Evolutionary conservation across 345 rosid genomes (phyloP).

Genomic region (Citrus hindsii): DNA sequence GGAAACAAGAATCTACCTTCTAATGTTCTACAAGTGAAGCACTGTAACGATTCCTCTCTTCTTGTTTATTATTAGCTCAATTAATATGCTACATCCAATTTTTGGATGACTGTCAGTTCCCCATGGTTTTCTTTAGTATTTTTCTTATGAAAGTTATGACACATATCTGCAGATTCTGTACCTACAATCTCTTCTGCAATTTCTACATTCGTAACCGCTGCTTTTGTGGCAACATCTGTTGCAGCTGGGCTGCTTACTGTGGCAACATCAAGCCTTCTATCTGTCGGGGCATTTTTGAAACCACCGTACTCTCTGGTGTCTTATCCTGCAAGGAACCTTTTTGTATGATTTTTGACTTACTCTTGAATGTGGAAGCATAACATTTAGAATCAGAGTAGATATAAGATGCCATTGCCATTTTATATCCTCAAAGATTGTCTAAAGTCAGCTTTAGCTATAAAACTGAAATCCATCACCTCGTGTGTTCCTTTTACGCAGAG

Average conservation of each 20-base stretch:
- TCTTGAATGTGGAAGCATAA: background rate
- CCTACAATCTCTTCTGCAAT: slow-evolving; percentile 51
- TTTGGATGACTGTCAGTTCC: background rate
- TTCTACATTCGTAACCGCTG: slow-evolving; percentile 45
- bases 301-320: slow-evolving; percentile 49
- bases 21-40: slow-evolving; percentile 69
- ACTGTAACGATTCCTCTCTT: slow-evolving; percentile 46
- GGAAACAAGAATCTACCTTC: slow-evolving; percentile 81
- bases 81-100: background rate
- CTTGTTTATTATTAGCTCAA: background rate
- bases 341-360: slow-evolving; percentile 46
- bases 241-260: slow-evolving; percentile 71
- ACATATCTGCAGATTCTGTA: slow-evolving; percentile 53
- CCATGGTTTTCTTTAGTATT: background rate
- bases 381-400: background rate
- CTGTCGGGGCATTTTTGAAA: slow-evolving; percentile 62
- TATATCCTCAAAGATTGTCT: background rate
- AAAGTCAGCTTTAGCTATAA: background rate
- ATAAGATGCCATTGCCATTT: background rate
- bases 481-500: slow-evolving; percentile 46
- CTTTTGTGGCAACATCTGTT: slow-evolving; percentile 53
- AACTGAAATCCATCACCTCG: background rate
- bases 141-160: slow-evolving; percentile 10
- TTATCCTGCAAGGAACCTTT: slow-evolving; percentile 74
- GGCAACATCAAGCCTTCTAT: slow-evolving; percentile 76